Conservation (phyloP, 2,329 filamentous ascomycete genomes). For the Emydomyces testavorans region DNA sequence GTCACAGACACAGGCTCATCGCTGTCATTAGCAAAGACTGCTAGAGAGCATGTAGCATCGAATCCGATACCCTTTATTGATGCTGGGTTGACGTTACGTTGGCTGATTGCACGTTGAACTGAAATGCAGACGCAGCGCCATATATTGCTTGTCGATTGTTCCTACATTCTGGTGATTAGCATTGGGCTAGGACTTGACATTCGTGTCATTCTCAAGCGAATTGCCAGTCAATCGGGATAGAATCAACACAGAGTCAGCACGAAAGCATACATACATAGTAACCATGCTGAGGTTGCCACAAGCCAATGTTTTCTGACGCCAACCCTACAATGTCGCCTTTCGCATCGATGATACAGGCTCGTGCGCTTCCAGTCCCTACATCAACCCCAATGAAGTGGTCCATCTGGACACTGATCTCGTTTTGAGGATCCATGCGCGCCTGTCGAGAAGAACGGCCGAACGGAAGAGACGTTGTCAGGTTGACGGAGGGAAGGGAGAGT, state of each 20-base stretch:
- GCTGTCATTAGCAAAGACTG: constrained; percentile 79
- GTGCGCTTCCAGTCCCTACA: constrained; percentile 88
- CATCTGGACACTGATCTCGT: constrained; percentile 46
- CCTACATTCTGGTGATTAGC: constrained; percentile 39
- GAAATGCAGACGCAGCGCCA: constrained; percentile 90
- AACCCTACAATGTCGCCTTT: constrained; percentile 72
- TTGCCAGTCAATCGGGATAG: too few relatives aligned
- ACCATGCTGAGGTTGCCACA: constrained; percentile 66
- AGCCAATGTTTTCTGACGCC: constrained; percentile 62
- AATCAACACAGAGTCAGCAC: neutral
- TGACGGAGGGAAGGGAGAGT: constrained; percentile 5
- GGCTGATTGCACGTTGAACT: constrained; percentile 67
- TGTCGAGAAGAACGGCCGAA: constrained; percentile 20
- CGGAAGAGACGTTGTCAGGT: constrained; percentile 26
- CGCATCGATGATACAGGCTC: constrained; percentile 89
- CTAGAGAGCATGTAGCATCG: constrained; percentile 94
- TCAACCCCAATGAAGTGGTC: constrained; percentile 75
- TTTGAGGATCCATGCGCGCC: constrained; percentile 38
- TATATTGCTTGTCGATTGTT: constrained; percentile 97
- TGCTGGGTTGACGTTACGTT: constrained; percentile 64
- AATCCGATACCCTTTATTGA: constrained; percentile 87
- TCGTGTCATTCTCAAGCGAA: too few relatives aligned
- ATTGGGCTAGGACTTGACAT: too few relatives aligned
- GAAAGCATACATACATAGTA: constrained; percentile 50
- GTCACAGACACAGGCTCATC: constrained; percentile 88